Evolutionary conservation across 2,329 filamentous ascomycete species (phyloP).

Genomic region (Curvularia sp.): DNA sequence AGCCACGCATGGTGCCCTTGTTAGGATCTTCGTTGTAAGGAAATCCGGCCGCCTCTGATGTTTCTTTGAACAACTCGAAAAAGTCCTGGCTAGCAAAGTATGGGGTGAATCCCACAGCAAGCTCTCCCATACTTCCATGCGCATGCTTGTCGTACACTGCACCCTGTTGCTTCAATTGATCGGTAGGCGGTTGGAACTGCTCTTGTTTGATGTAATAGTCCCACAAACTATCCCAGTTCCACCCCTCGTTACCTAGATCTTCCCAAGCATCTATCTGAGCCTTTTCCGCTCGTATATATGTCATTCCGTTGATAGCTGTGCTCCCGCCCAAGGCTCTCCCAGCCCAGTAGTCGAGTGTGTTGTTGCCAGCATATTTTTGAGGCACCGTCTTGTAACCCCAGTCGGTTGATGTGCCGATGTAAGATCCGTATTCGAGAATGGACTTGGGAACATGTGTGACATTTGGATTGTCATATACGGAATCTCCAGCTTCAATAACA

Average conservation of each 20-base stretch:
- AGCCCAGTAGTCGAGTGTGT: constrained; percentile 43
- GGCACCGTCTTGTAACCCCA: constrained; percentile 51
- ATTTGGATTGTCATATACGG: constrained; percentile 39
- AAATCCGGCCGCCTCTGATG: constrained; percentile 46
- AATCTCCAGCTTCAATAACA: constrained; percentile 45
- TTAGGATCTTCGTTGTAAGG: constrained; percentile 54
- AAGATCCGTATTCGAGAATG: constrained; percentile 31
- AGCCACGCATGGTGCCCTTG: constrained; percentile 55
- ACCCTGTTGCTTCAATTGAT: constrained; percentile 27
- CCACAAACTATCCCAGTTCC: constrained; percentile 42
- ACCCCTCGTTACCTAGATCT: constrained; percentile 42
- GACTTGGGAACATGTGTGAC: constrained; percentile 35
- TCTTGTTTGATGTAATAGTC: constrained; percentile 41
- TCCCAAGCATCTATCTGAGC: constrained; percentile 46
- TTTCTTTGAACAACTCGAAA: constrained; percentile 46
- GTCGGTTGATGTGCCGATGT: constrained; percentile 46
- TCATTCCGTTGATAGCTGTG: constrained; percentile 54
- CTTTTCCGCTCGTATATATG: constrained; percentile 45
- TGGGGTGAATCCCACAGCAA: constrained; percentile 41
- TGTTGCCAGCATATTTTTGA: constrained; percentile 48
- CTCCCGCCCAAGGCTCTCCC: constrained; percentile 55
- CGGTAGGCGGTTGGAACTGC: constrained; percentile 31
- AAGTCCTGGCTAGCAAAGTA: constrained; percentile 35
- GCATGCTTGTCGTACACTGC: constrained; percentile 30
- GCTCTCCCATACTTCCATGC: constrained; percentile 35